Conservation (phyloP, 805 yeast species). For the Huiozyma sinensis region DNA sequence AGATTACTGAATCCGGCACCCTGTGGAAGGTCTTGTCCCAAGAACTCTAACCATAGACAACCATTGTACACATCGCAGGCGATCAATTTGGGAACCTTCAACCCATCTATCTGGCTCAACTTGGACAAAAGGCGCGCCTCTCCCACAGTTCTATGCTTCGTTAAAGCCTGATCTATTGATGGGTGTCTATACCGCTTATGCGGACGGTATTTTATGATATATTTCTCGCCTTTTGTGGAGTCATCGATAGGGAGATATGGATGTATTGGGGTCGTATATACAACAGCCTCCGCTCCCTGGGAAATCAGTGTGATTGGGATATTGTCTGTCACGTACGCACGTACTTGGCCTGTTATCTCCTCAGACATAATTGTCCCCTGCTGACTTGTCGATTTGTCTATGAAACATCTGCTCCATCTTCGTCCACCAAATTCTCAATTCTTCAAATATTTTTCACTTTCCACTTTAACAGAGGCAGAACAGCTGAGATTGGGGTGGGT, state of each 20-base stretch:
- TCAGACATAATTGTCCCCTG: slow-evolving; percentile 39
- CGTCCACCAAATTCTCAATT: no score
- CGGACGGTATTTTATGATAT: slow-evolving; percentile 77
- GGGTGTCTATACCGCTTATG: slow-evolving; percentile 86
- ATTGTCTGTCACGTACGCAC: slow-evolving; percentile 33
- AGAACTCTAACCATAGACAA: slow-evolving; percentile 75
- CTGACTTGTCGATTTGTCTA: no score
- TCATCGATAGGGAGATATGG: slow-evolving; percentile 44
- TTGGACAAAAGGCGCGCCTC: slow-evolving; percentile 72
- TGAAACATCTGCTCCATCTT: no score
- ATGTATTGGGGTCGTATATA: slow-evolving; percentile 50
- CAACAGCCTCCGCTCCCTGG: slow-evolving; percentile 89
- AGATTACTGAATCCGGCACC: slow-evolving; percentile 46
- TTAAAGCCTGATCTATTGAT: slow-evolving; percentile 60
- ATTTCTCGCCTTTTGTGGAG: slow-evolving; percentile 22
- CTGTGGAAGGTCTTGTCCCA: slow-evolving; percentile 47
- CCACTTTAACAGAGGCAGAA: no score
- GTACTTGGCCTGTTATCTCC: slow-evolving; percentile 35
- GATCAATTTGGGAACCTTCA: slow-evolving; percentile 63
- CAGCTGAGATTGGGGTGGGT: no score
- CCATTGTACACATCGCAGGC: slow-evolving; percentile 73
- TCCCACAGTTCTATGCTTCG: slow-evolving; percentile 70
- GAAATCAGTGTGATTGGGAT: slow-evolving; percentile 49
- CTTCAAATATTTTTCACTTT: no score
- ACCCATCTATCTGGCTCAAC: slow-evolving; percentile 35